phyloP scores from a whole-genome alignment of 305 asterid species.

The Fraxinus latifolia region DNA sequence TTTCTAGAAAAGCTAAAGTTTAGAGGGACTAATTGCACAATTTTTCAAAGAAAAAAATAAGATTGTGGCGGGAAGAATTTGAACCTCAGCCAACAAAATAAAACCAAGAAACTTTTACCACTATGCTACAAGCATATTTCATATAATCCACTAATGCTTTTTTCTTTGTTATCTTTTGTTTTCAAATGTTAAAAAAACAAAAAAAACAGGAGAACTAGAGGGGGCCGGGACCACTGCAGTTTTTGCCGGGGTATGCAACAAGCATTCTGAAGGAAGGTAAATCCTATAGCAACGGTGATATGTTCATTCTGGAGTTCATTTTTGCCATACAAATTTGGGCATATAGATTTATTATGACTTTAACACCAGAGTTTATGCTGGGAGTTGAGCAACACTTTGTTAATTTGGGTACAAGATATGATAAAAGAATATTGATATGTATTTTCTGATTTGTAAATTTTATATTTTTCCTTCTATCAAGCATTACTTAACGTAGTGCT shows the following conservation, averaged over 20 bases:
- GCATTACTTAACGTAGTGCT: neutral
- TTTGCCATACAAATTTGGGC: neutral
- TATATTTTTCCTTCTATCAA: neutral
- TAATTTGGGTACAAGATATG: neutral
- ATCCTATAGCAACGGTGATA: neutral
- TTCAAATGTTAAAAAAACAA: neutral
- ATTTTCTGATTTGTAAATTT: neutral
- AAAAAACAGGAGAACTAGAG: neutral
- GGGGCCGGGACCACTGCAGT: neutral
- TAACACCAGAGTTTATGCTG: neutral
- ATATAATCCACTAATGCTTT: no score
- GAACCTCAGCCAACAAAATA: no score
- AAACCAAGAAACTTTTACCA: no score
- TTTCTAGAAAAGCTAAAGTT: neutral
- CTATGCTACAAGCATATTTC: no score
- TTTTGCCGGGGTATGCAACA: neutral
- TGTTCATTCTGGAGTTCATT: neutral
- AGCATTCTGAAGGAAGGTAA: neutral
- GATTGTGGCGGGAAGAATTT: no score
- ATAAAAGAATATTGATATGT: neutral
- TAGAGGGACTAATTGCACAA: neutral
- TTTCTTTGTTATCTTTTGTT: no score
- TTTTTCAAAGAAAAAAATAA: no score
- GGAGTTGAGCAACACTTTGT: neutral
- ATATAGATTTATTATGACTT: neutral